Conservation (phyloP, 495 filamentous ascomycete genomes). For the Hamigera avellanea region DNA sequence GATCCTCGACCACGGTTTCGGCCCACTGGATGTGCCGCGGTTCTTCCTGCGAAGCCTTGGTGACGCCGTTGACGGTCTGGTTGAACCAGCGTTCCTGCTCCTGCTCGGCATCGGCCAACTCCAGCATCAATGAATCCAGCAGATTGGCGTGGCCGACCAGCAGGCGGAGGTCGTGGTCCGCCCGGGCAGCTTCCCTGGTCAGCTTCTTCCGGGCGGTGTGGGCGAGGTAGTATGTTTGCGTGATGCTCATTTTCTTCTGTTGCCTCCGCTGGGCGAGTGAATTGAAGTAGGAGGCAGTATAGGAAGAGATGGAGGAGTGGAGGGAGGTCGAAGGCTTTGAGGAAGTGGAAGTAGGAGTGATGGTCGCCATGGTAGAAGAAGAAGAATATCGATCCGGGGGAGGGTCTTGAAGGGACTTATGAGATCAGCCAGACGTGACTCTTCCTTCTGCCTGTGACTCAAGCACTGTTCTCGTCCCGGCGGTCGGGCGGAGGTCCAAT, state of each 20-base stretch:
- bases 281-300: slow-evolving; percentile 22
- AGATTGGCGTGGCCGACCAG: slow-evolving; percentile 97
- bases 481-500: no score
- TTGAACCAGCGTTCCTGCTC: slow-evolving; percentile 99
- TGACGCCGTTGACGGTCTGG: slow-evolving; percentile 73
- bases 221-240: slow-evolving; percentile 95
- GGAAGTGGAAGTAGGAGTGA: background rate
- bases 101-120: slow-evolving; percentile 84
- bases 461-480: no score
- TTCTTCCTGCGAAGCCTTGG: slow-evolving; percentile 38
- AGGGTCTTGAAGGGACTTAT: no score
- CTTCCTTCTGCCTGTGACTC: no score
- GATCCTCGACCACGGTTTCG: slow-evolving; percentile 63
- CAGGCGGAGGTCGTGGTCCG: slow-evolving; percentile 88
- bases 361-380: no score
- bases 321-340: slow-evolving; percentile 1
- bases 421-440: no score
- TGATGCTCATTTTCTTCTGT: slow-evolving; percentile 85
- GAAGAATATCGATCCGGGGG: no score
- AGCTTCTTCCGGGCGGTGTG: slow-evolving; percentile 95
- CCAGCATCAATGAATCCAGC: slow-evolving; percentile 90
- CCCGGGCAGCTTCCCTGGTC: slow-evolving; percentile 71
- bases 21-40: slow-evolving; percentile 80
- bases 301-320: slow-evolving; percentile 3
- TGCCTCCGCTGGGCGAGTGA: slow-evolving; percentile 27